A percentile compares a stretch with the other conserved stretches of the same genome.
These are phyloP conservation scores for Hypoxylon subgilvum DNA, from an alignment of 495 filamentous ascomycete species.

Conservation along the genomic window DNA sequence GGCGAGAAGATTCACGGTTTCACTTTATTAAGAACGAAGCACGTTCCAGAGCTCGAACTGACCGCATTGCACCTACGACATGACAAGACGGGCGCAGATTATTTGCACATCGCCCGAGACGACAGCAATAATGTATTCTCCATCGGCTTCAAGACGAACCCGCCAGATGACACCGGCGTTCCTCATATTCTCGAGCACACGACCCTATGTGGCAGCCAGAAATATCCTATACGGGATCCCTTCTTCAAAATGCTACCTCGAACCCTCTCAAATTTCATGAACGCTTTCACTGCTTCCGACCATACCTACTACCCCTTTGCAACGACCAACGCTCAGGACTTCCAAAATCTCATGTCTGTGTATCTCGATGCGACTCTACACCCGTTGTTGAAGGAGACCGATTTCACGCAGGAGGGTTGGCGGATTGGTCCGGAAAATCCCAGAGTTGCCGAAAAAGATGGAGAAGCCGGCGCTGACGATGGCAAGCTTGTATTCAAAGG, in stretches of 20 bases:
- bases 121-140: conserved; percentile 99
- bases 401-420: conserved; percentile 97
- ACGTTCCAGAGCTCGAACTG: conserved; percentile 91
- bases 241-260: conserved; percentile 99
- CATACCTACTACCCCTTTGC: conserved; percentile 99
- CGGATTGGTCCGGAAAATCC: conserved; percentile 91
- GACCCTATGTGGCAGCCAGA: conserved; percentile 94
- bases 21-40: conserved; percentile 82
- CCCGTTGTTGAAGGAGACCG: conserved; percentile 84
- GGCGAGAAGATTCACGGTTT: conserved; percentile 93
- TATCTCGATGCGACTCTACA: conserved; percentile 94
- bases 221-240: conserved; percentile 95
- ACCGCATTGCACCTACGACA: conserved; percentile 88
- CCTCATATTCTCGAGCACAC: conserved; percentile 98
- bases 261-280: conserved; percentile 98
- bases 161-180: conserved; percentile 92
- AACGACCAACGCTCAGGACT: conserved; percentile 95
- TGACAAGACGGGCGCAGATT: conserved; percentile 92
- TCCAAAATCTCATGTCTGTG: conserved; percentile 92
- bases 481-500: conserved; percentile 90
- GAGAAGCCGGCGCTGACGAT: conserved; percentile 48
- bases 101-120: conserved; percentile 90
- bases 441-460: conserved; percentile 50
- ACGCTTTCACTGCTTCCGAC: conserved; percentile 93
- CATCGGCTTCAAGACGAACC: conserved; percentile 98